Evolutionary conservation across 352 stramenopile genomes (phyloP), one percentile per base, ranked within the genome.

Genomic region (Globisporangium echinulatum): DNA sequence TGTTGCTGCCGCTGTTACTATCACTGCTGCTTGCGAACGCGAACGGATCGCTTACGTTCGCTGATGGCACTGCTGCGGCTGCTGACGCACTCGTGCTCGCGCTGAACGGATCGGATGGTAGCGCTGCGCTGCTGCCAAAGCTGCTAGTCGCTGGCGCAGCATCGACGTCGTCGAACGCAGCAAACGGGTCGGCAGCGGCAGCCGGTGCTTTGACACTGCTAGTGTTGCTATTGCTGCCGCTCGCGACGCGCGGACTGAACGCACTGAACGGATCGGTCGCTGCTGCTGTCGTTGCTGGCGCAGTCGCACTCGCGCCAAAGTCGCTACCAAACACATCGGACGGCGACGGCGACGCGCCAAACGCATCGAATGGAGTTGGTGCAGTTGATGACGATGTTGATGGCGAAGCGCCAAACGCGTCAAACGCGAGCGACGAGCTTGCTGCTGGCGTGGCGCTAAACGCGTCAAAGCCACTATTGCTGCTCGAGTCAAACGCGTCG

Each of bases 111-210:
- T 51, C 38, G 10, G 11, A 53, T 40, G 50, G 42, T 6, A 37
- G 7, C 42, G n/a, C 40, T n/a, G 19, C 36, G 42, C 15, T 36
- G 5, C 37, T 38, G 19, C 61, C 56, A 63, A 67, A 67, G 11
- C 63, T 58, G 15, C 72, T 72, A 40, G 47, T 52, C 3, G 40
- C 51, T 11, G 63, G 39, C 1, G 67, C 47, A 40, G 43, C 48
- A 57, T 74, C 74, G 43, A 87, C 71, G 14, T 50, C 66, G 53
- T 88, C 77, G 56, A 92, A 92, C 44, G 81, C 83, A 33, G 75
- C 63, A 62, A 92, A 92, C 43, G 72, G 78, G 61, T 92, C 75
- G 33, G 48, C 37, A 52, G 64, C 25, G 44, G 61, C 58, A 39
- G 57, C 54, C 13, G 55, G 48, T 44, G 63, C 57, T 46, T 54